Evolutionary conservation across 1,139 yeast species (phyloP).

Genomic region (Groenewaldozyma auringiensis): DNA sequence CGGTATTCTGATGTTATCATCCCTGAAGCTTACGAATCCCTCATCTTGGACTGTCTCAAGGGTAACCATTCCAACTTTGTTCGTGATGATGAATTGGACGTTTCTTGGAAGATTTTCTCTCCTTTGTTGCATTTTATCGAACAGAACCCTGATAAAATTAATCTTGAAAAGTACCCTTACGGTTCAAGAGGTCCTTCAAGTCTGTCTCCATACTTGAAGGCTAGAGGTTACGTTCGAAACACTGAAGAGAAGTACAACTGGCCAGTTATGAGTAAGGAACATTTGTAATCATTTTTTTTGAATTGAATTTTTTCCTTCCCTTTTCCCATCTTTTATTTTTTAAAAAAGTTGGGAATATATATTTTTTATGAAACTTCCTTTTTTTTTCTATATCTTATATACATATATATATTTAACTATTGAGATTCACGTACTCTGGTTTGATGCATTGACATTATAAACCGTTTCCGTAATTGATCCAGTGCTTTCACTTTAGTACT

Average conservation of each 20-base stretch:
- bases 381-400: no score
- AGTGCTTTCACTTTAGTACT: neutral
- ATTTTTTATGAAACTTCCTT: no score
- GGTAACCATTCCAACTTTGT: constrained; percentile 98
- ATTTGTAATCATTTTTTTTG: no score
- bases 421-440: no score
- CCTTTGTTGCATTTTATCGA: constrained; percentile 80
- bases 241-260: constrained; percentile 22
- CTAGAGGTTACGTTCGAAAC: constrained; percentile 63
- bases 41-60: constrained; percentile 79
- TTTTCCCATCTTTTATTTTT: constrained; percentile 4
- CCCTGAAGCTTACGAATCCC: constrained; percentile 96
- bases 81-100: constrained; percentile 94
- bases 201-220: constrained; percentile 51
- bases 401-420: no score
- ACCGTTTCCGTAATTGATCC: neutral
- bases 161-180: constrained; percentile 69
- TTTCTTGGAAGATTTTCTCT: constrained; percentile 88
- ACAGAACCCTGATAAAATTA: constrained; percentile 27
- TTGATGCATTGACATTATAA: neutral
- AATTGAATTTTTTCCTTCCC: neutral
- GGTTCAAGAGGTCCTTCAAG: constrained; percentile 86
- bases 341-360: no score
- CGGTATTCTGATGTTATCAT: constrained; percentile 76
- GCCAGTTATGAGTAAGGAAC: constrained; percentile 26